Conservation (phyloP, 768 basidiomycete genomes). For the Collybia nuda region DNA sequence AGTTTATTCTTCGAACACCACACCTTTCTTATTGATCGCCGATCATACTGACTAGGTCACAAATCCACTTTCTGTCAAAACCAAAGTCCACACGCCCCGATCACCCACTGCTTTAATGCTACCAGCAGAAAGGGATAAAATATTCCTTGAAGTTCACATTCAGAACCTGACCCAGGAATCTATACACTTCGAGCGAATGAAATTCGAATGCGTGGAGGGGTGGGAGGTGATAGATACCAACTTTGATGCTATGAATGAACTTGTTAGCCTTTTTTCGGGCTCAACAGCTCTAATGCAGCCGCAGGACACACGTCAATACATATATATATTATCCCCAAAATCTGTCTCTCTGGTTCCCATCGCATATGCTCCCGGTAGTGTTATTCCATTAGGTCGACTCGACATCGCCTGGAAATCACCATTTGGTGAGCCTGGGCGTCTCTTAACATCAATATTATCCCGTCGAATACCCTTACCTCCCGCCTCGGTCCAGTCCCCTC, state of each 20-base stretch:
- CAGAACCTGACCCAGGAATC: conserved; percentile 82
- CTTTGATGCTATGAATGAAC: conserved; percentile 22
- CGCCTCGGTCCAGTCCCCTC: conserved; percentile 43
- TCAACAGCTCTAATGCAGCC: conserved; percentile 75
- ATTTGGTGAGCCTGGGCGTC: conserved; percentile 82
- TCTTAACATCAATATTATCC: conserved; percentile 87
- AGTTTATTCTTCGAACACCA: conserved; percentile 25
- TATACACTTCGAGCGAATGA: conserved; percentile 80
- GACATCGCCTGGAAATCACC: conserved; percentile 89
- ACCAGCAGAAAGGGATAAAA: conserved; percentile 66
- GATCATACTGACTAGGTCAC: conserved; percentile 57
- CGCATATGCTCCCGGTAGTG: conserved; percentile 60
- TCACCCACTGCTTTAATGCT: conserved; percentile 73
- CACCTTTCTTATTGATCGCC: background rate
- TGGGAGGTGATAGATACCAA: conserved; percentile 65
- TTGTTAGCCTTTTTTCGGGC: conserved; percentile 53
- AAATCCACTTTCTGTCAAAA: conserved; percentile 95
- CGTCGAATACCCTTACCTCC: conserved; percentile 67
- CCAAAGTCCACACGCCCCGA: conserved; percentile 80
- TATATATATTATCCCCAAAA: conserved; percentile 74
- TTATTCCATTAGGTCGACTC: conserved; percentile 80
- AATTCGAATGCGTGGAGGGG: conserved; percentile 69
- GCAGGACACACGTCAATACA: conserved; percentile 83
- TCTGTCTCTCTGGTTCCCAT: conserved; percentile 42
- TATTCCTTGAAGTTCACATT: conserved; percentile 91